Evolutionary conservation across 192 early-diverging fungal species (phyloP).

Genomic region (Rhizoclosmatium globosum): DNA sequence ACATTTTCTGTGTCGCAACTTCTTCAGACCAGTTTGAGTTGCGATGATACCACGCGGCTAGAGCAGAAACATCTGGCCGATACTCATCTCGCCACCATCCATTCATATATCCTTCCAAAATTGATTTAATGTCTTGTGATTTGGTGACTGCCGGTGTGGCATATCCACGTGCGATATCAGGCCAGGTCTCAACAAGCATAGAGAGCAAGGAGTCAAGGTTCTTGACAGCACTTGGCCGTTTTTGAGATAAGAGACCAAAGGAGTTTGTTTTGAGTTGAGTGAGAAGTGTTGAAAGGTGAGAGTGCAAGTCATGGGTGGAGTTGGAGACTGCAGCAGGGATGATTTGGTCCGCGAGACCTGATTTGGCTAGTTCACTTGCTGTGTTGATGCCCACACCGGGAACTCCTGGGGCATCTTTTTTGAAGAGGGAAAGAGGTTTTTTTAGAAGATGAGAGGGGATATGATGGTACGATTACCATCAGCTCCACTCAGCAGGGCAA

Average conservation of each 20-base stretch:
- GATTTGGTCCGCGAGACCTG: not conserved
- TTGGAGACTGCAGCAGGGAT: not conserved
- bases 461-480: not conserved
- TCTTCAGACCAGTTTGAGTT: too few relatives aligned
- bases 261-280: constrained; percentile 2
- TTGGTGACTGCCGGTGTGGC: too few relatives aligned
- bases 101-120: not conserved
- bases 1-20: too few relatives aligned
- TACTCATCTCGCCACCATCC: not conserved
- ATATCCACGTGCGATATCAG: not conserved
- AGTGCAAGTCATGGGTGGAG: not conserved
- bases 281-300: not conserved
- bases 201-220: not conserved
- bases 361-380: not conserved
- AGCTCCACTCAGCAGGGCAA: constrained; percentile 8
- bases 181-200: not conserved
- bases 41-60: not conserved
- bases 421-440: too few relatives aligned
- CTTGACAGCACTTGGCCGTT: not conserved
- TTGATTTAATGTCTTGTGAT: not conserved
- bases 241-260: not conserved
- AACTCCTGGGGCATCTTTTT: constrained; percentile 2
- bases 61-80: not conserved
- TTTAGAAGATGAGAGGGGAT: too few relatives aligned
- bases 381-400: not conserved